Percentiles rank a stretch among this genome's conserved stretches.
Evolutionary conservation across 345 rosid genomes (phyloP).

Genomic region (Gossypium arboreum): DNA sequence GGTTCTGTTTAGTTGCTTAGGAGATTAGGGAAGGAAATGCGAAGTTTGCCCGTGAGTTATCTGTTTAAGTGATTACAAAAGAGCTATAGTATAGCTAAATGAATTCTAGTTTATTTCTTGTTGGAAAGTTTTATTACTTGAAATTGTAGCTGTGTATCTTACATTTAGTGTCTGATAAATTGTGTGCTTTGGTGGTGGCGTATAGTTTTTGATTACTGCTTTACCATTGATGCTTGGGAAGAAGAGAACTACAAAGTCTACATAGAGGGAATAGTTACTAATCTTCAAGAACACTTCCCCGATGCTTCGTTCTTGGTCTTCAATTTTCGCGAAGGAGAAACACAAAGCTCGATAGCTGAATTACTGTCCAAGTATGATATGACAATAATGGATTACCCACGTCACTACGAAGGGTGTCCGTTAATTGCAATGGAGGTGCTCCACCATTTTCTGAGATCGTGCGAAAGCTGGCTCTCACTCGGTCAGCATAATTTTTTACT

Average conservation of each 20-base stretch:
- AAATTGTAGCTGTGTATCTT: not conserved
- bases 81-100: not conserved
- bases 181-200: slow-evolving; percentile 12
- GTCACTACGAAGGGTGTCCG: slow-evolving; percentile 88
- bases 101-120: not conserved
- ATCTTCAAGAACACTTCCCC: slow-evolving; percentile 66
- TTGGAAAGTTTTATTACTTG: not conserved
- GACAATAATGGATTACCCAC: slow-evolving; percentile 96
- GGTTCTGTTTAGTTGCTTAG: slow-evolving; percentile 1
- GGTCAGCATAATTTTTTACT: slow-evolving; percentile 68
- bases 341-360: slow-evolving; percentile 50
- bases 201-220: slow-evolving; percentile 89
- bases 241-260: slow-evolving; percentile 59
- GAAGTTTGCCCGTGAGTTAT: slow-evolving; percentile 7
- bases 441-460: slow-evolving; percentile 87
- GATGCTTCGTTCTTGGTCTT: slow-evolving; percentile 81
- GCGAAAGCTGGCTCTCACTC: slow-evolving; percentile 93
- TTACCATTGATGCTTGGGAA: slow-evolving; percentile 61
- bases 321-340: slow-evolving; percentile 79
- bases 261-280: slow-evolving; percentile 58
- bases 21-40: not conserved
- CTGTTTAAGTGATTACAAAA: not conserved
- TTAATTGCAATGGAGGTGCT: slow-evolving; percentile 75
- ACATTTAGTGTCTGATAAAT: slow-evolving; percentile 19
- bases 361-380: slow-evolving; percentile 64